Conservation (phyloP, 2,329 filamentous ascomycete genomes). For the Scedosporium minutisporum region DNA sequence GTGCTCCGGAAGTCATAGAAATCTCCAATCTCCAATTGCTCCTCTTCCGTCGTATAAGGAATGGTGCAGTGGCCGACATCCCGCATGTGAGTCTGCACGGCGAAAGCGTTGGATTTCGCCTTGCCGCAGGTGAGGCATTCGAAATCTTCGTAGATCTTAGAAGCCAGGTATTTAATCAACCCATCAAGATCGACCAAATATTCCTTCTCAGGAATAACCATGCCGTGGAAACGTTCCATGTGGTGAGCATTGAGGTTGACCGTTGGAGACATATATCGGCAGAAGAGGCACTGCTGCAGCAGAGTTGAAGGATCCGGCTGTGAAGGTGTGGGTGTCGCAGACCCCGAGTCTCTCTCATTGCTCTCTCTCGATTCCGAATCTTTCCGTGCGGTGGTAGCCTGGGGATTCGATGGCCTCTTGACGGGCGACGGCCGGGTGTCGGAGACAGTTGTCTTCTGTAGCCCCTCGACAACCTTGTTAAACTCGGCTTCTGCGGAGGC, state of each 20-base stretch:
- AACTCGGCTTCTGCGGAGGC: conserved; percentile 55
- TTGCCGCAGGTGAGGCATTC: conserved; percentile 88
- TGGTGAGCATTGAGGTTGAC: conserved; percentile 70
- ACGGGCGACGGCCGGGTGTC: conserved; percentile 37
- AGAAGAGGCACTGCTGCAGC: conserved; percentile 69
- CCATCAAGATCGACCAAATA: conserved; percentile 79
- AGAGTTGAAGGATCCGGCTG: conserved; percentile 29
- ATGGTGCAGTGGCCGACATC: conserved; percentile 97
- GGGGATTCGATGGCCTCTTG: conserved; percentile 44
- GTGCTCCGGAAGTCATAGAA: conserved; percentile 96
- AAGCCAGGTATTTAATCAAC: conserved; percentile 65
- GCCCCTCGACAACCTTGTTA: conserved; percentile 63
- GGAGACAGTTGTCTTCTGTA: conserved; percentile 65
- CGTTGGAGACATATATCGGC: conserved; percentile 73
- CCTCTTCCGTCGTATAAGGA: conserved; percentile 76
- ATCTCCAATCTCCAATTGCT: conserved; percentile 89
- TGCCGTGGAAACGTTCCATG: conserved; percentile 87
- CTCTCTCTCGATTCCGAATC: conserved; percentile 18
- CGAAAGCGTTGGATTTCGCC: conserved; percentile 64
- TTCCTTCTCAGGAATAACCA: conserved; percentile 86
- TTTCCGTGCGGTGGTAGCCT: conserved; percentile 35
- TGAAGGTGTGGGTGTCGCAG: conserved; percentile 21
- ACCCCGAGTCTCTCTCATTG: conserved; percentile 32
- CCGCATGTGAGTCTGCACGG: conserved; percentile 91
- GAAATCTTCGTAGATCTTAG: conserved; percentile 69